Percentiles rank a stretch among this genome's conserved stretches.
Evolutionary conservation across 805 yeast species (phyloP).

Genomic region (Allodekkera sacchari): DNA sequence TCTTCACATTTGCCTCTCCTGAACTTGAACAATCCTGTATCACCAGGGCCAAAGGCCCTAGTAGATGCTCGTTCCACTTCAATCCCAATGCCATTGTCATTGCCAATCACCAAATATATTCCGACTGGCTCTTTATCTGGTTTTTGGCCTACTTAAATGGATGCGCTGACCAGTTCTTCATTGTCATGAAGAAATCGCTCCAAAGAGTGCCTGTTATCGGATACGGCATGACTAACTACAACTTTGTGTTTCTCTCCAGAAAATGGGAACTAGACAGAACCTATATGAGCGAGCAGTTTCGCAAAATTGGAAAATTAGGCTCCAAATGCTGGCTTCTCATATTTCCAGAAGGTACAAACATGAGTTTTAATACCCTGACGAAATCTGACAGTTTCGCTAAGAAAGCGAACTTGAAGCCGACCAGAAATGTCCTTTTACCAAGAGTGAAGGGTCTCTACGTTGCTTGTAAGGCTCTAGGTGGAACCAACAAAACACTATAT

Average conservation of each 20-base stretch:
- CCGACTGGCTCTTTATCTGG: constrained; percentile 93
- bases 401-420: constrained; percentile 42
- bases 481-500: constrained; percentile 51
- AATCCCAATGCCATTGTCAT: constrained; percentile 40
- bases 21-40: constrained; percentile 4
- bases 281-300: constrained; percentile 46
- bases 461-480: constrained; percentile 46
- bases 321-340: constrained; percentile 55
- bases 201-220: constrained; percentile 69
- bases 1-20: constrained; percentile 31
- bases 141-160: constrained; percentile 65
- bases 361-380: constrained; percentile 54
- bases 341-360: constrained; percentile 94
- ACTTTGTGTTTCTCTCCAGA: constrained; percentile 73
- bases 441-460: constrained; percentile 72
- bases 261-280: constrained; percentile 77
- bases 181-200: constrained; percentile 72
- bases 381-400: constrained; percentile 52
- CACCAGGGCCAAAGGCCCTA: constrained; percentile 5
- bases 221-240: constrained; percentile 72
- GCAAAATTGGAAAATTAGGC: constrained; percentile 31
- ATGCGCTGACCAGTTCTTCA: constrained; percentile 57
- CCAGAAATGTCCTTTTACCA: constrained; percentile 55
- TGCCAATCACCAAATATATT: constrained; percentile 89
- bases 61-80: constrained; percentile 10